Evolutionary conservation across 495 filamentous ascomycete species (phyloP), one percentile per base, ranked within the genome.

Genomic region (Penicillium goetzii): DNA sequence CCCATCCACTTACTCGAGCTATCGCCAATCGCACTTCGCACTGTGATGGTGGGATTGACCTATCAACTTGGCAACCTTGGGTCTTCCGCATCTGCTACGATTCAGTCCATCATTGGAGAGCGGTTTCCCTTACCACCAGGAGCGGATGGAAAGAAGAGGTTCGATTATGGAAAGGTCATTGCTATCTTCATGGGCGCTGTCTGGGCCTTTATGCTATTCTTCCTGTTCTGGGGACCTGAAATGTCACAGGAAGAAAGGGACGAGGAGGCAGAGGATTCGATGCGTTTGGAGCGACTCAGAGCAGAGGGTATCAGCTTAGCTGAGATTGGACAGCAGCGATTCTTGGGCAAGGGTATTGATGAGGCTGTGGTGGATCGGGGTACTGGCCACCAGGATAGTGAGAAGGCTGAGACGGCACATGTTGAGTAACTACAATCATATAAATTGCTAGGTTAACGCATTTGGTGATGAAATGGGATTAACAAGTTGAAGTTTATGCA

Each of bases 121-220:
- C 80, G 84, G 8, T 96, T 92, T 73, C 90, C 90, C 0, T 77
- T 96, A 4, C 81, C 86, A 8, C 80, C 61, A 14, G 30, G 51
- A 8, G 36, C 33, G 0, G 32, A 53, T 36, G 49, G 81, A 0
- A 80, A 81, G 28, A 77, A 76, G 8, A 75, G 90, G n/a, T 96
- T 92, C 70, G 75, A 92, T 56, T 96, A 96, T 60, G 92, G 92
- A 8, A 88, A 89, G 61, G 92, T 97, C 10, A 92, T 96, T 65
- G 90, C 89, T 64, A 93, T 96, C 68, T 92, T 94, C 73, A 90
- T 94, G 89, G 92, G 85, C 9, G 91, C 89, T 65, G 92, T 95
- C 10, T 95, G 88, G 71, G 87, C 72, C 8, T 96, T 93, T 70
- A 83, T 88, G 14, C 89, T 95, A 60, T 0, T 93, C 0, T 65